Evolutionary conservation across 176 grass and related monocot genomes (phyloP), one percentile per base, ranked within the genome.

Genomic region (Tillandsia fasciculata): DNA sequence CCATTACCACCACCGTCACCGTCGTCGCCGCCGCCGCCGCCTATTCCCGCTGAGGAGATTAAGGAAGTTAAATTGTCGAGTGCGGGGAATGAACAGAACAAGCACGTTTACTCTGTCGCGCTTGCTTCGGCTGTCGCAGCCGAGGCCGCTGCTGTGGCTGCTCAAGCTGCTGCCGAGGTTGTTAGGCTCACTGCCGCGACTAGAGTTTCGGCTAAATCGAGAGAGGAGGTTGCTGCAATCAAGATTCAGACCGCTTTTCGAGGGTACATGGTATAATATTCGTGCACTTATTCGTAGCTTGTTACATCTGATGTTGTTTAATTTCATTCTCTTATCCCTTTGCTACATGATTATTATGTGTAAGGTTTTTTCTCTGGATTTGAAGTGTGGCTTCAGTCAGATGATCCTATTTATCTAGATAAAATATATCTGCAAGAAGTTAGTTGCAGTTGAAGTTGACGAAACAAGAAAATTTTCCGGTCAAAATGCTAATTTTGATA

Each of bases 221-320:
- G 47, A 68, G 88, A 88, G 71, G 85, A 82, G 71, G 33, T 75
- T 2, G 85, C 88, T 4, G 92, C 78, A 29, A 67, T 80, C 50
- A 91, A 56, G 76, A 91, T 96, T 65, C 88, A 96, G 64, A 71
- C 80, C 0, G 82, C 76, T 10, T 82, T 72, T 53, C 84, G 80
- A 15, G 67, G 80, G 15, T 86, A 91, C 29, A 1, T 82, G 83
- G 92, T 96, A 65, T 65, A n/a, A 64, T 18, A 27, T 17, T 18
- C 48, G 10, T 74, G 5, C 27, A 17, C 18, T 74, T 56, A n/a
- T 42, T 23, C 1, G 12, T 4, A 74, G 4, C 11, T 15, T 74
- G 18, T 15, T 48, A 61, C 33, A 10, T 27, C n/a, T 17, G 7
- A 20, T 0, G 9, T 26, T 73, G 28, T 10, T 73, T 59, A 15